phyloP scores from a whole-genome alignment of 495 filamentous ascomycete genomes.

The Penicillium maclennaniae region DNA sequence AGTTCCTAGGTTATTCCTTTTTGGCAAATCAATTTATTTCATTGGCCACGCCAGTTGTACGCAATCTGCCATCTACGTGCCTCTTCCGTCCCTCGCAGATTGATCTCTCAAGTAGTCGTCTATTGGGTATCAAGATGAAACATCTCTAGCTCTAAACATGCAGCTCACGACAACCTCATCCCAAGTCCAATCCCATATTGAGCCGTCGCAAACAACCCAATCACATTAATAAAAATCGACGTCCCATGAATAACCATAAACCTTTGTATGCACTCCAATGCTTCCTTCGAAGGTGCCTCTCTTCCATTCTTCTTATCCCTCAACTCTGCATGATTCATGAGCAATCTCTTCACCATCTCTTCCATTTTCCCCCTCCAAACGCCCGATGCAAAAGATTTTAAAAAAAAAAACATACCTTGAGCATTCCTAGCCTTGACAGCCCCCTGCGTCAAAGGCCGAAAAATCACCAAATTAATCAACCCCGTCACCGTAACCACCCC shows the following conservation, averaged over 20 bases:
- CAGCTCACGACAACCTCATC: background rate
- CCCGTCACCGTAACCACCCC: too few species aligned
- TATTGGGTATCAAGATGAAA: background rate
- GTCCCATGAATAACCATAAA: background rate
- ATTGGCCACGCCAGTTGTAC: background rate
- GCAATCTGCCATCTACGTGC: background rate
- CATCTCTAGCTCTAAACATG: background rate
- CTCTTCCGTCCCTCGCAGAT: background rate
- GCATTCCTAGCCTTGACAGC: too few species aligned
- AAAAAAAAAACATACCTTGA: too few species aligned
- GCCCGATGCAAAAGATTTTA: too few species aligned
- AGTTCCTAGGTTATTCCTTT: background rate
- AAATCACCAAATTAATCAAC: too few species aligned
- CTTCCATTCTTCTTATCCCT: background rate
- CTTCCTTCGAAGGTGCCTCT: too few species aligned
- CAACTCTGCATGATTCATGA: background rate
- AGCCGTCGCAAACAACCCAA: background rate
- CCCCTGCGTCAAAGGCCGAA: too few species aligned
- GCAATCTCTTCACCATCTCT: too few species aligned
- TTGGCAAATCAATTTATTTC: background rate
- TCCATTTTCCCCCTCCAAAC: too few species aligned
- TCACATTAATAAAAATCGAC: background rate
- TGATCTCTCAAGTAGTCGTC: background rate
- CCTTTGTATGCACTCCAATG: background rate
- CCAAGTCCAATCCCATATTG: background rate